These are phyloP conservation scores for Didymellaceae sp. DNA, from an alignment of 2,329 filamentous ascomycete genomes.

Conservation along the genomic window DNA sequence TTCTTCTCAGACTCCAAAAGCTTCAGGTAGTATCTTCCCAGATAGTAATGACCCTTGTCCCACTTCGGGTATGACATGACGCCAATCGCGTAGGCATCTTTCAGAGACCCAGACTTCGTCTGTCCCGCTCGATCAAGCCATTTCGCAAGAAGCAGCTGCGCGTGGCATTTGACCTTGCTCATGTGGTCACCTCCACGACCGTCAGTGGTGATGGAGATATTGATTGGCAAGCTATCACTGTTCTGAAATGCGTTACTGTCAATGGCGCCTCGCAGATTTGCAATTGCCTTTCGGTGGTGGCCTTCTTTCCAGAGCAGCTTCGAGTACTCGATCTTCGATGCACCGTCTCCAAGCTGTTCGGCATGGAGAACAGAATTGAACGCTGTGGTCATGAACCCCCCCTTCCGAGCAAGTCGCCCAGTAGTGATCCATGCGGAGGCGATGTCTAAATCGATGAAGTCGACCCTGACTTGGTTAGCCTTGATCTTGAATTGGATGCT, in stretches of 20 bases:
- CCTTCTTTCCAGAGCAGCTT: slow-evolving; percentile 92
- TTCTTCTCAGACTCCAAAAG: slow-evolving; percentile 86
- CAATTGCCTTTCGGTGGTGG: slow-evolving; percentile 92
- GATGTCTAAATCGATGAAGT: slow-evolving; percentile 74
- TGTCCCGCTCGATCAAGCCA: slow-evolving; percentile 97
- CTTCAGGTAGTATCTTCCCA: slow-evolving; percentile 97
- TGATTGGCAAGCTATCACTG: slow-evolving; percentile 46
- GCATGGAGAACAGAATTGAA: slow-evolving; percentile 95
- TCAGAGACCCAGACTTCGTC: slow-evolving; percentile 81
- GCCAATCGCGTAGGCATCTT: slow-evolving; percentile 75
- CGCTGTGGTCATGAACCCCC: slow-evolving; percentile 81
- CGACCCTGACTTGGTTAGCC: slow-evolving; percentile 46
- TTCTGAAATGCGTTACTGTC: slow-evolving; percentile 75
- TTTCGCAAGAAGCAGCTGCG: slow-evolving; percentile 88
- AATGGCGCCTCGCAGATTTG: slow-evolving; percentile 86
- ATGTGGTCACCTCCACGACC: slow-evolving; percentile 50
- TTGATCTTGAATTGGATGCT: background rate
- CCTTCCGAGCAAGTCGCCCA: slow-evolving; percentile 84
- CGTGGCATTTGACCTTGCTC: slow-evolving; percentile 73
- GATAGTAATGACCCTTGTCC: slow-evolving; percentile 97
- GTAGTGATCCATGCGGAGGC: slow-evolving; percentile 86
- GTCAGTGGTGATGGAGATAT: slow-evolving; percentile 48
- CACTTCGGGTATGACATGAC: slow-evolving; percentile 73
- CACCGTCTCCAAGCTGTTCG: slow-evolving; percentile 80
- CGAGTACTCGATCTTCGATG: slow-evolving; percentile 92